These are phyloP conservation scores for Neckera pumila DNA, from an alignment of 225 moss, liverwort and hornwort genomes.

Conservation along the genomic window DNA sequence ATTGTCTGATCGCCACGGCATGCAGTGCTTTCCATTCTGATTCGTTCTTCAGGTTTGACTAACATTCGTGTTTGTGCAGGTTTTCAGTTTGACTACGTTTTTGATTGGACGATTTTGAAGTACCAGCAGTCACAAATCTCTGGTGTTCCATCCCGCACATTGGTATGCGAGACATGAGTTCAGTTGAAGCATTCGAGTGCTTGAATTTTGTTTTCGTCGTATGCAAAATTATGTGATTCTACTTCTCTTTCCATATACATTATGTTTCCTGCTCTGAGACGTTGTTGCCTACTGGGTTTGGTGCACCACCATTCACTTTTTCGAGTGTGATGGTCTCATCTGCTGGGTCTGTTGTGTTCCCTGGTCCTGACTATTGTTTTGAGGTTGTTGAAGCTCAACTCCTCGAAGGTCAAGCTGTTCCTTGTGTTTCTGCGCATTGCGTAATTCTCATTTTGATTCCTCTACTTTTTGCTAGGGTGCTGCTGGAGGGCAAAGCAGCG, in stretches of 20 bases:
- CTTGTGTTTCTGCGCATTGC: too few species aligned
- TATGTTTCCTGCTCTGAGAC: not conserved
- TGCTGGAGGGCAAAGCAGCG: constrained; percentile 54
- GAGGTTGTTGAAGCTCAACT: not conserved
- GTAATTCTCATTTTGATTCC: not conserved
- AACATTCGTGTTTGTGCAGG: constrained; percentile 12
- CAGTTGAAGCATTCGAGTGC: not conserved
- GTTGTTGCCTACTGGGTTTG: not conserved
- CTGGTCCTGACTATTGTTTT: not conserved
- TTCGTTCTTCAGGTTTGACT: not conserved
- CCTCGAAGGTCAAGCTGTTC: not conserved
- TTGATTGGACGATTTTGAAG: constrained; percentile 89
- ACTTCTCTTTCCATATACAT: not conserved
- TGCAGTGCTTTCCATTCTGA: not conserved
- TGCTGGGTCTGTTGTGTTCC: not conserved
- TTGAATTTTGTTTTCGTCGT: not conserved
- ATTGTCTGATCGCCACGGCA: not conserved
- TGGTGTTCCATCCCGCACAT: constrained; percentile 31
- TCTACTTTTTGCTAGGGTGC: not conserved
- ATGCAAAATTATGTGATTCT: not conserved
- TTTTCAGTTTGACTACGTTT: constrained; percentile 85
- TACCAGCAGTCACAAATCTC: constrained; percentile 80
- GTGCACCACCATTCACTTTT: not conserved
- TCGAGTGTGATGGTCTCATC: not conserved
- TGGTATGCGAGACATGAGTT: constrained; percentile 13